Conservation (phyloP, 2,329 filamentous ascomycete species). For the Furcasterigmium furcatum region DNA sequence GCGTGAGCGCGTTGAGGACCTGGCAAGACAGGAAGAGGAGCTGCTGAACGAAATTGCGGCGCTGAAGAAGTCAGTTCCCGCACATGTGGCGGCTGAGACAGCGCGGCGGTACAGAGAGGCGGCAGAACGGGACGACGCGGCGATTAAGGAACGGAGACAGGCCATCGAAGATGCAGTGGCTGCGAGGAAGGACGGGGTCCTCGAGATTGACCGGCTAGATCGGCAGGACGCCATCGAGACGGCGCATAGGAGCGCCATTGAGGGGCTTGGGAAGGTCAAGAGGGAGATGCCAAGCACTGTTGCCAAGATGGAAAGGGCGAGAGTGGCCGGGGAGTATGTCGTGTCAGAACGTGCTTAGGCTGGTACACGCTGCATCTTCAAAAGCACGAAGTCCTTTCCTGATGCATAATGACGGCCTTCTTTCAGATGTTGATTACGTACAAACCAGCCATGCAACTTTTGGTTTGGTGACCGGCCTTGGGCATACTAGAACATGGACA, state of each 20-base stretch:
- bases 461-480: too few relatives aligned
- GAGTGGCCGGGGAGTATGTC: constrained; percentile 57
- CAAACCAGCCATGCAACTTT: too few relatives aligned
- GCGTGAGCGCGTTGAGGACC: constrained; percentile 55
- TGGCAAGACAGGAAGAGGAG: constrained; percentile 61
- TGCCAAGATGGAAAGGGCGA: constrained; percentile 63
- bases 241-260: constrained; percentile 44
- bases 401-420: too few relatives aligned
- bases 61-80: constrained; percentile 53
- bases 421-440: too few relatives aligned
- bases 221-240: constrained; percentile 43
- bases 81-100: constrained; percentile 36
- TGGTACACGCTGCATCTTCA: too few relatives aligned
- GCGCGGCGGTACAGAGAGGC: constrained; percentile 26
- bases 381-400: background rate
- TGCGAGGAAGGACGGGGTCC: constrained; percentile 15
- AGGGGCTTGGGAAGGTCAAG: constrained; percentile 50
- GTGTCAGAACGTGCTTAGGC: constrained; percentile 31
- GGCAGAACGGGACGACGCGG: constrained; percentile 42
- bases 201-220: constrained; percentile 34
- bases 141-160: constrained; percentile 12
- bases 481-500: too few relatives aligned
- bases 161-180: constrained; percentile 13
- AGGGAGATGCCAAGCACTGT: constrained; percentile 59
- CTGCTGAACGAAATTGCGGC: constrained; percentile 61